These are phyloP conservation scores for Pichia sp. DNA, from an alignment of 1,139 yeast genomes.

Conservation along the genomic window DNA sequence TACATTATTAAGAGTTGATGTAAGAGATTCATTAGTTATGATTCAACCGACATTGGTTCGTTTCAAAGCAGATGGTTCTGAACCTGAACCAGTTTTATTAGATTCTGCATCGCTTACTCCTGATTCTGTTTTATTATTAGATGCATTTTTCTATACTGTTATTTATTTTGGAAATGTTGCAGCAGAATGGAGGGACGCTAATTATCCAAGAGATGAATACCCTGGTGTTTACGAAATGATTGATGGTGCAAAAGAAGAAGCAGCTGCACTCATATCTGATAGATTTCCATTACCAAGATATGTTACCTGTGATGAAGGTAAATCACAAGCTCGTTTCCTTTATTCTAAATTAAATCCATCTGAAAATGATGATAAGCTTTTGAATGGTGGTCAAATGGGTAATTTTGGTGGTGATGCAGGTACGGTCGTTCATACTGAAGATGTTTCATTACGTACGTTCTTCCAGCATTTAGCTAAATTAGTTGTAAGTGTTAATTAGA, in stretches of 20 bases:
- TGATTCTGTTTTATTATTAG: slow-evolving; percentile 79
- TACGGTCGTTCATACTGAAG: slow-evolving; percentile 91
- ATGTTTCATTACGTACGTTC: slow-evolving; percentile 85
- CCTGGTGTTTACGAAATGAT: slow-evolving; percentile 80
- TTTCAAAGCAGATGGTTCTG: slow-evolving; percentile 69
- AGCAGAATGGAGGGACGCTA: slow-evolving; percentile 94
- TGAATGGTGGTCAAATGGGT: slow-evolving; percentile 37
- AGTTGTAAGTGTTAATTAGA: slow-evolving; percentile 43
- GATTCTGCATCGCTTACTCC: slow-evolving; percentile 92
- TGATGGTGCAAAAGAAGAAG: slow-evolving; percentile 88
- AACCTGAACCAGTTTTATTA: slow-evolving; percentile 88
- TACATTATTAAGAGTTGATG: slow-evolving; percentile 84
- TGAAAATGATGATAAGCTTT: slow-evolving; percentile 52
- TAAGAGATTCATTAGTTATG: slow-evolving; percentile 91
- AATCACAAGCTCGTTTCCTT: slow-evolving; percentile 95
- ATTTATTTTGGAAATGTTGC: slow-evolving; percentile 93
- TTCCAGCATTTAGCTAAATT: slow-evolving; percentile 85
- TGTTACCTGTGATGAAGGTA: slow-evolving; percentile 95
- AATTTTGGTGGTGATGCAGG: slow-evolving; percentile 38
- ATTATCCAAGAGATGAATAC: slow-evolving; percentile 89
- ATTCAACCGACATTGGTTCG: slow-evolving; percentile 93
- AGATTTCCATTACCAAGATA: slow-evolving; percentile 97
- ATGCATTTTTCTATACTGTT: slow-evolving; percentile 93
- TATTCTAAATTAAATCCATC: slow-evolving; percentile 93
- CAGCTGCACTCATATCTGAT: slow-evolving; percentile 83